These are phyloP conservation scores for Oryza punctata DNA, from an alignment of 176 grass and related monocot species.

Conservation along the genomic window DNA sequence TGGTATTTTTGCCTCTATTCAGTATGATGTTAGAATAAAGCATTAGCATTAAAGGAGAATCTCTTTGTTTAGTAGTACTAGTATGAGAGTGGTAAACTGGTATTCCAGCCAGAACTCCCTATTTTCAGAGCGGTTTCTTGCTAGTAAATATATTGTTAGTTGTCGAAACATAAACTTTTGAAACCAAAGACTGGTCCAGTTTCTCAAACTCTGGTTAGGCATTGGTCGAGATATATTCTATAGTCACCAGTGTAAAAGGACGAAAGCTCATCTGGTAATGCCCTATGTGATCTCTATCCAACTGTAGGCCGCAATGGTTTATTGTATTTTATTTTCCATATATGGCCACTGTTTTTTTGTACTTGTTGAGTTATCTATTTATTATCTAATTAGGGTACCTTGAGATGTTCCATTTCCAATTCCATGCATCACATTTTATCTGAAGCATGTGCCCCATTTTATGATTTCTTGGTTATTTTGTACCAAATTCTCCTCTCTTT, in stretches of 20 bases:
- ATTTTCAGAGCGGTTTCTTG: neutral
- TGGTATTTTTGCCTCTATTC: constrained; percentile 28
- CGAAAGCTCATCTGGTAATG: constrained; percentile 9
- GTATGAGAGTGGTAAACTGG: neutral
- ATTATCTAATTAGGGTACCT: neutral
- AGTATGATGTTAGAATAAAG: neutral
- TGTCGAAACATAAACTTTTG: neutral
- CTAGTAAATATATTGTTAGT: neutral
- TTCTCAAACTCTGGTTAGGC: neutral
- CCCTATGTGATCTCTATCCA: neutral
- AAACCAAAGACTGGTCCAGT: neutral
- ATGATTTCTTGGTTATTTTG: neutral
- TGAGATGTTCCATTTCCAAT: neutral
- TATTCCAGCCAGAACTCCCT: neutral
- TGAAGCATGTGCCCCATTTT: neutral
- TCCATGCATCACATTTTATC: neutral
- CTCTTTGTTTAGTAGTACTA: constrained; percentile 14
- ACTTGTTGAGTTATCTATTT: neutral
- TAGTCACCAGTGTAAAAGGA: neutral
- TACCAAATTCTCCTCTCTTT: neutral
- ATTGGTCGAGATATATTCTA: neutral
- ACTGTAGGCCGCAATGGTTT: neutral
- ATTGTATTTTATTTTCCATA: constrained; percentile 3
- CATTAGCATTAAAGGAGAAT: neutral
- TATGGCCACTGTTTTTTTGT: neutral